These are phyloP conservation scores for Triticum dicoccoides DNA, from an alignment of 176 grass and related monocot genomes.

Conservation along the genomic window DNA sequence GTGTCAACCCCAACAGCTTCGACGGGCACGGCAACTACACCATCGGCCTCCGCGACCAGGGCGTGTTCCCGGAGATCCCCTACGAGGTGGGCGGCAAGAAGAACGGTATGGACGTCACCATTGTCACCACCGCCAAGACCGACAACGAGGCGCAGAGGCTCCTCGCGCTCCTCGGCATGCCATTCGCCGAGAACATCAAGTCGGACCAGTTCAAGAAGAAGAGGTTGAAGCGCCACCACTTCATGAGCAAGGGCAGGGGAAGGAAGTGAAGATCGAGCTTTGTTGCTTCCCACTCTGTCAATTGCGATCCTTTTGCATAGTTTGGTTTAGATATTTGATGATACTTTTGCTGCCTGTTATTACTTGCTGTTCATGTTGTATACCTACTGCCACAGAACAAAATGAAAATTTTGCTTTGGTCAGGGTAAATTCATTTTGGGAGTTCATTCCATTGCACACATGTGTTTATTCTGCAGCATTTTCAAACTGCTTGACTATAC, in stretches of 20 bases:
- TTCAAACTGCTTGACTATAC: not conserved
- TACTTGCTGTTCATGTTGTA: not conserved
- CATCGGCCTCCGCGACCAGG: slow-evolving; percentile 68
- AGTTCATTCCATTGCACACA: not conserved
- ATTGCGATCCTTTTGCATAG: slow-evolving; percentile 4
- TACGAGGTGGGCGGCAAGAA: slow-evolving; percentile 85
- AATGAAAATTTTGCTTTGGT: slow-evolving; percentile 17
- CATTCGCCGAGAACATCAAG: slow-evolving; percentile 61
- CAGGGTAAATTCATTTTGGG: not conserved
- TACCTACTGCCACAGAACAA: not conserved
- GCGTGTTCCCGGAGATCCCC: slow-evolving; percentile 80
- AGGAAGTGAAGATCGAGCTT: slow-evolving; percentile 18
- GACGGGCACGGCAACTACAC: slow-evolving; percentile 78
- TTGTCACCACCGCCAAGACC: slow-evolving; percentile 68
- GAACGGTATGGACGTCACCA: slow-evolving; percentile 83
- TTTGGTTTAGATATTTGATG: slow-evolving; percentile 15
- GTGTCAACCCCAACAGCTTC: slow-evolving; percentile 84
- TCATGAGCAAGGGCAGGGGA: slow-evolving; percentile 52
- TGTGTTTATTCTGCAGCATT: slow-evolving; percentile 17
- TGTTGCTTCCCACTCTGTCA: slow-evolving; percentile 9
- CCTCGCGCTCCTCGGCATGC: slow-evolving; percentile 83
- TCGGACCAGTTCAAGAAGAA: slow-evolving; percentile 47
- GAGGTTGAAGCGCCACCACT: slow-evolving; percentile 68
- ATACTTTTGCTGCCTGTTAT: slow-evolving; percentile 15
- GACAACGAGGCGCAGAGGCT: slow-evolving; percentile 62